Conservation (phyloP, 2,329 filamentous ascomycete species). For the Leptosphaerulina australis region DNA sequence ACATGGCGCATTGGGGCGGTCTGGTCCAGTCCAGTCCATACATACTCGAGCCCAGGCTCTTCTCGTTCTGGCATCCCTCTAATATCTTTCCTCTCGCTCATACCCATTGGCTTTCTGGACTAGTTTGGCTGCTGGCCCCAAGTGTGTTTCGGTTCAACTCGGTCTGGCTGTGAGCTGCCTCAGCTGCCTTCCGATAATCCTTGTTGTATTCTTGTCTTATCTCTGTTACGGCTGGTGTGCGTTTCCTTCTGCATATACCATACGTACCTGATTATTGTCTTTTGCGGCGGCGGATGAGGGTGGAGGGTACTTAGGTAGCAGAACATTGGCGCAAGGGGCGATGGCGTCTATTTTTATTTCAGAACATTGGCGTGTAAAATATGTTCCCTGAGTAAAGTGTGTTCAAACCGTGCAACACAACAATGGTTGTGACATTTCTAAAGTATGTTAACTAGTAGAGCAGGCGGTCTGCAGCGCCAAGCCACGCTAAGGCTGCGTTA, state of each 20-base stretch:
- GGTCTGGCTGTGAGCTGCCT: conserved; percentile 30
- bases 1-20: conserved; percentile 46
- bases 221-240: conserved; percentile 26
- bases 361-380: conserved; percentile 38
- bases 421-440: not conserved
- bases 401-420: not conserved
- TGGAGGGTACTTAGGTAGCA: conserved; percentile 26
- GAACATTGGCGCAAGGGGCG: conserved; percentile 29
- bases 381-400: conserved; percentile 5
- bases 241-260: conserved; percentile 48
- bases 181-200: conserved; percentile 36
- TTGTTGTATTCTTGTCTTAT: conserved; percentile 28
- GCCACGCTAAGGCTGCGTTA: conserved; percentile 1
- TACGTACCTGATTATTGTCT: conserved; percentile 38
- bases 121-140: conserved; percentile 48
- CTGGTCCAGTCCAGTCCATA: conserved; percentile 44
- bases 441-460: not conserved
- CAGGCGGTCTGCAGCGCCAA: conserved; percentile 1
- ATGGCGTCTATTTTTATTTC: conserved; percentile 21
- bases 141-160: conserved; percentile 37
- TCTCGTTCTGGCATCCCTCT: conserved; percentile 39
- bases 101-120: conserved; percentile 46
- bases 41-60: conserved; percentile 45
- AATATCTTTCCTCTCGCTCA: conserved; percentile 47
- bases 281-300: conserved; percentile 28